A percentile compares a stretch with the other conserved stretches of the same genome.
phyloP scores from a whole-genome alignment of 2,329 filamentous ascomycete genomes.

The Alternaria sp. region DNA sequence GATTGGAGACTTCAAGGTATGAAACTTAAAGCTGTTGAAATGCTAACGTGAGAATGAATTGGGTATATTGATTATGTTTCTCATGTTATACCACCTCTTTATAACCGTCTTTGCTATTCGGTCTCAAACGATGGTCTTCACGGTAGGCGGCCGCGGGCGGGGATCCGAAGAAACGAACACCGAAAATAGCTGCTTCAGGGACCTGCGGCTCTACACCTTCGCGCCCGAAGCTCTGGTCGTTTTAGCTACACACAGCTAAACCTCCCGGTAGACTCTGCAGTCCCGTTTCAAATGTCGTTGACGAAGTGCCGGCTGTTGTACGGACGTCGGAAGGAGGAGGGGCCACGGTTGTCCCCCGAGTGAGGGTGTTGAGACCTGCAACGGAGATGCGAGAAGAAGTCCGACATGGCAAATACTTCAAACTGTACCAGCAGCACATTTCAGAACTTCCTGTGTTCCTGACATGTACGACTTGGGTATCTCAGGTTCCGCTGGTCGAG shows the following conservation, averaged over 20 bases:
- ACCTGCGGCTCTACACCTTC: conserved; percentile 35
- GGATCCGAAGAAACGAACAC: conserved; percentile 34
- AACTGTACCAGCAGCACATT: background rate
- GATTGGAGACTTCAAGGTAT: conserved; percentile 9
- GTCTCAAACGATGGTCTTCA: conserved; percentile 23
- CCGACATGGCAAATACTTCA: conserved; percentile 6
- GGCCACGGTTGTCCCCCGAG: conserved; percentile 29
- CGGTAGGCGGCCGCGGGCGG: conserved; percentile 28
- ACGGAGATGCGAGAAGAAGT: conserved; percentile 22
- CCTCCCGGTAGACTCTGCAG: conserved; percentile 15
- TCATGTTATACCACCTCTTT: conserved; percentile 8
- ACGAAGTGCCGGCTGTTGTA: conserved; percentile 24
- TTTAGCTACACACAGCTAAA: conserved; percentile 23
- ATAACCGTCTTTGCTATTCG: conserved; percentile 20
- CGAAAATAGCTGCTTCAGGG: conserved; percentile 32
- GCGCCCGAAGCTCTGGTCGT: conserved; percentile 22
- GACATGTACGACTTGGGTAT: background rate
- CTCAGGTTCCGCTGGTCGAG: background rate
- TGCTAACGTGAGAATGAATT: background rate
- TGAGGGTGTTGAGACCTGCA: conserved; percentile 10
- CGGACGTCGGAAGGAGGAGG: conserved; percentile 43
- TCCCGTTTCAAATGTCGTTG: conserved; percentile 28
- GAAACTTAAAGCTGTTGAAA: background rate
- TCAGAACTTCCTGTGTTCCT: background rate
- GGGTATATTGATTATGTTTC: conserved; percentile 15